A percentile compares a stretch with the other conserved stretches of the same genome.
Evolutionary conservation across 108 stramenopile genomes (phyloP).

Genomic region (Nitzschia sp.): DNA sequence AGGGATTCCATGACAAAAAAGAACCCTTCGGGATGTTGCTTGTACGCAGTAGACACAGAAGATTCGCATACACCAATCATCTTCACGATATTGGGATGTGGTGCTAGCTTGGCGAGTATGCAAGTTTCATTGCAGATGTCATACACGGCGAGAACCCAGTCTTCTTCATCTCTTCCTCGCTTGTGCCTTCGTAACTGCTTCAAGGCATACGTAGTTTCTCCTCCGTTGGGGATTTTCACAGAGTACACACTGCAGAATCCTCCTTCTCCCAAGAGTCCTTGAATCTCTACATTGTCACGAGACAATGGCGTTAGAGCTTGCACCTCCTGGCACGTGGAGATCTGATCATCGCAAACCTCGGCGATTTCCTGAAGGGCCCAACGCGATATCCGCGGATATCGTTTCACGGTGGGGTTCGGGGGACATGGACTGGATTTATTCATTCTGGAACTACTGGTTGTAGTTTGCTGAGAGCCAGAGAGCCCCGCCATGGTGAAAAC

Average conservation of each 20-base stretch:
- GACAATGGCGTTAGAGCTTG: constrained; percentile 2
- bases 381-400: neutral
- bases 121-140: constrained; percentile 18
- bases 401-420: neutral
- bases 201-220: neutral
- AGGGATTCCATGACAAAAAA: constrained; percentile 17
- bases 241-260: constrained; percentile 11
- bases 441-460: constrained; percentile 3
- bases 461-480: too few species aligned
- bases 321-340: neutral
- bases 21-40: neutral
- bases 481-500: too few species aligned
- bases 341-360: constrained; percentile 11
- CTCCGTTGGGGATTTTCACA: constrained; percentile 2
- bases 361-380: constrained; percentile 11
- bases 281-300: neutral
- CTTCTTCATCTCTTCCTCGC: constrained; percentile 10
- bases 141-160: constrained; percentile 17
- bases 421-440: neutral
- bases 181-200: constrained; percentile 8
- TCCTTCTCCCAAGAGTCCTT: constrained; percentile 13
- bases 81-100: constrained; percentile 7
- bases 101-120: constrained; percentile 1
- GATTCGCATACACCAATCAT: constrained; percentile 2
- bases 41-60: constrained; percentile 2